phyloP scores from a whole-genome alignment of 257 asterid species.

The Solanum tacnaense region DNA sequence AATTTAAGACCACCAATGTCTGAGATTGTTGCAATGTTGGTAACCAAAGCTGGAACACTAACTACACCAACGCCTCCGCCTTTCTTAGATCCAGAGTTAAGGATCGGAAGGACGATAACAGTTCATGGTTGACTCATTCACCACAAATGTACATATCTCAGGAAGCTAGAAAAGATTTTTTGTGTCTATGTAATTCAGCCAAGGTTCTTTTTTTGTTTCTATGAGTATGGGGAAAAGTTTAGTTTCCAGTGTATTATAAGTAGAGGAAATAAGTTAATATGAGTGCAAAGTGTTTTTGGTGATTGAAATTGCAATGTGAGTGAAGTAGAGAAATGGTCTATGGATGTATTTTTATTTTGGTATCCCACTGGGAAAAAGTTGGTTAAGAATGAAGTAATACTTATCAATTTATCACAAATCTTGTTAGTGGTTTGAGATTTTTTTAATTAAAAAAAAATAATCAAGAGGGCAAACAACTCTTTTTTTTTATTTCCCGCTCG shows the following conservation, averaged over 20 bases:
- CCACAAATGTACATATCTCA: neutral
- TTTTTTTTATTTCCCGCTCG: no score
- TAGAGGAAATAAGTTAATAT: neutral
- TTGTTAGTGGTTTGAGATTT: neutral
- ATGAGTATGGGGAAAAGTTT: neutral
- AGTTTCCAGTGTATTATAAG: neutral
- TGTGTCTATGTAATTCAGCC: neutral
- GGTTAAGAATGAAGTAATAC: neutral
- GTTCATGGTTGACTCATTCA: neutral
- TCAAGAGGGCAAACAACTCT: neutral
- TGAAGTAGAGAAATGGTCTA: neutral
- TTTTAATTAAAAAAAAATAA: neutral
- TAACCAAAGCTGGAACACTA: conserved; percentile 43
- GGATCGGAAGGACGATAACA: conserved; percentile 8
- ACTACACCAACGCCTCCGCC: conserved; percentile 24
- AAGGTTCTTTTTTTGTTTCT: neutral
- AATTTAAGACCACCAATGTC: conserved; percentile 76
- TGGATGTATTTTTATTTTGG: neutral
- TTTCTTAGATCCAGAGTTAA: conserved; percentile 39
- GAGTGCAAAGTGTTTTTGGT: neutral
- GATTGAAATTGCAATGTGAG: neutral
- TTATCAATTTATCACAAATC: neutral
- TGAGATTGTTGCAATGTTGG: conserved; percentile 59
- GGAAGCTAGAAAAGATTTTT: neutral
- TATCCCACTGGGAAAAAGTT: neutral